Conservation (phyloP, 73 alveolate genomes). For the Symbiodinium natans region DNA sequence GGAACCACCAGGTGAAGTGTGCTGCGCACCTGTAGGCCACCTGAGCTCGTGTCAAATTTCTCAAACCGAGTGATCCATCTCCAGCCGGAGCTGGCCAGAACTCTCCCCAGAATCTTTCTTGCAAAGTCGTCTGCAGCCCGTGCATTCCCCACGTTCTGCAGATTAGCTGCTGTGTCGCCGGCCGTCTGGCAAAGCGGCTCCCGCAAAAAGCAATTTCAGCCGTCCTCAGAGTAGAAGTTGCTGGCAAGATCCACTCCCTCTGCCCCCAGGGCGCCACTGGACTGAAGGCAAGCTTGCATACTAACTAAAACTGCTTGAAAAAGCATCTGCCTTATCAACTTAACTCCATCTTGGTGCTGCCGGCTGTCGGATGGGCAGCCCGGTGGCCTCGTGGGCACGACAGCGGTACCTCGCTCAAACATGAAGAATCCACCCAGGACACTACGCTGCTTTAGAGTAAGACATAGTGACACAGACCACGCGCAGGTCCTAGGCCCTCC, state of each 20-base stretch:
- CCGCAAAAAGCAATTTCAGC: conserved; percentile 41
- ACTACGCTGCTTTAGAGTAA: too few relatives aligned
- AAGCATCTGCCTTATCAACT: too few relatives aligned
- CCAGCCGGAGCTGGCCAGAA: too few relatives aligned
- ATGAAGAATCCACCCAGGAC: too few relatives aligned
- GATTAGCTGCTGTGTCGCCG: conserved; percentile 23
- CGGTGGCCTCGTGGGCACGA: conserved; percentile 1
- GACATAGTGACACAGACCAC: too few relatives aligned
- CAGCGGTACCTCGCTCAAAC: not conserved
- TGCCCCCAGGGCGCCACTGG: not conserved
- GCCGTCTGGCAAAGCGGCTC: conserved; percentile 37
- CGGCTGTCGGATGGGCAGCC: not conserved
- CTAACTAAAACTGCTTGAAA: too few relatives aligned
- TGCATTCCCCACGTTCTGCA: not conserved
- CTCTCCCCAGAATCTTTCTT: too few relatives aligned
- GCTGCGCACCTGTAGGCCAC: conserved; percentile 42
- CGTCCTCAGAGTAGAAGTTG: not conserved
- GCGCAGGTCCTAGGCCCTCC: too few relatives aligned
- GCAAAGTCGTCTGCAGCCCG: too few relatives aligned
- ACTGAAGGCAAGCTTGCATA: too few relatives aligned
- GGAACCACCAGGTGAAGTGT: conserved; percentile 28
- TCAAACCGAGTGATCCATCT: too few relatives aligned
- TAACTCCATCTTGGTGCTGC: not conserved
- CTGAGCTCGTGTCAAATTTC: not conserved
- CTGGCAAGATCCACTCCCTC: not conserved